Base-by-base conservation (phyloP, 1,284 basidiomycete genomes). In the Leccinum proximum region DNA sequence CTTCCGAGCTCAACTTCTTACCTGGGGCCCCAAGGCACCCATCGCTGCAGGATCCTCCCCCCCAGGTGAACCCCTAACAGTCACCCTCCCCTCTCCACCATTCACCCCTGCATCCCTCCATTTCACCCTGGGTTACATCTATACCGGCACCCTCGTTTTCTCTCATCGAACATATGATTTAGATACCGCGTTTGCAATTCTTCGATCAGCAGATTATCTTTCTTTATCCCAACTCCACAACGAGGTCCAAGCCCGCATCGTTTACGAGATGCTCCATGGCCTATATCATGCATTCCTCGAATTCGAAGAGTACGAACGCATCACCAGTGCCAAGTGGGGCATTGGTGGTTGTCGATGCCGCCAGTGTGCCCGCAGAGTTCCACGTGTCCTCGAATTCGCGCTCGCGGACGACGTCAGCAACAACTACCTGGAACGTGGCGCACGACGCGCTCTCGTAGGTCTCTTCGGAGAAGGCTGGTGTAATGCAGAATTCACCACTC, bases 21-120 rank as follows among this genome's bases (percentile, higher is more conserved):
- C 81, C 0, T 90, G 87, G 86, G 81, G 81, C 0, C 74, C 64
- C 2, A 75, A 75, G 30, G 56, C 59, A 4, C 4, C 76, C 53
- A 78, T 76, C n/a, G 69, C 69, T 58, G 69, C 74, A 8, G 67
- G 67, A 45, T 64, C 67, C 54, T 54, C 69, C 35, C 61, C 64
- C 9, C 70, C 70, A 0, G 76, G 74, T 45, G 87, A 87, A 67
- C 83, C 81, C 30, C 79, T 80, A 30, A 87, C 80, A 3, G 79
- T 97, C 30, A 87, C 83, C 0, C 84, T 97, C 3, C 93, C 94
- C 1, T 94, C 91, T 0, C 96, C 96, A 0, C 96, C 96, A 0
- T 98, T 98, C 78, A 97, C 97, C 0, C 93, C 96, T 0, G 93
- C 96, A 0, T 93, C 95, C 0, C 81, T 97, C 3, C 95, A 98